phyloP scores from a whole-genome alignment of 2,329 filamentous ascomycete genomes.

The Trichophyton equinum region DNA sequence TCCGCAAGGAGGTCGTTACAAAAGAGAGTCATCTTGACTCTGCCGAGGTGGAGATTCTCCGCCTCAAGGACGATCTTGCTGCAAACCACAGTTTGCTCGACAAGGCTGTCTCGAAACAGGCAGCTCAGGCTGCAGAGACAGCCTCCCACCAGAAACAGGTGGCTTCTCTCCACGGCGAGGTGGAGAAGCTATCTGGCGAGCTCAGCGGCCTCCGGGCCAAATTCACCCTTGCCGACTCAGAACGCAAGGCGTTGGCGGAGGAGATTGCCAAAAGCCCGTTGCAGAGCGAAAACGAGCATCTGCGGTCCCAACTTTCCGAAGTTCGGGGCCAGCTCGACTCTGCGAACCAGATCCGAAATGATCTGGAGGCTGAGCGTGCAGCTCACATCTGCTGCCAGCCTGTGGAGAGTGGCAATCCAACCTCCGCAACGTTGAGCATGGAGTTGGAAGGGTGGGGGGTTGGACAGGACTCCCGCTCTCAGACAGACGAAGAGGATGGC shows the following conservation, averaged over 20 bases:
- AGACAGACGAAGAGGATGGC: conserved; percentile 2
- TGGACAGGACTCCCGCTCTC: neutral
- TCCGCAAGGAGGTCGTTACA: neutral
- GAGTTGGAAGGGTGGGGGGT: conserved; percentile 4
- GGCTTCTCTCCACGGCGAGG: conserved; percentile 6
- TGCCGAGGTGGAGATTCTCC: neutral
- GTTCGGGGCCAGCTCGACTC: neutral
- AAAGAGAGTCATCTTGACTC: conserved; percentile 2
- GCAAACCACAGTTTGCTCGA: neutral
- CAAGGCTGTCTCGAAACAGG: neutral
- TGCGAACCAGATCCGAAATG: conserved; percentile 5
- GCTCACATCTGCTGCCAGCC: neutral
- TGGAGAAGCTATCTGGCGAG: conserved; percentile 1
- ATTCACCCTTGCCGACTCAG: neutral
- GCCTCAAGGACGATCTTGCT: conserved; percentile 1
- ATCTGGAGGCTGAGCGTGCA: conserved; percentile 5
- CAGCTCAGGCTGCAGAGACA: neutral
- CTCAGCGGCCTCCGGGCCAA: conserved; percentile 5
- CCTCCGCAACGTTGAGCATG: neutral
- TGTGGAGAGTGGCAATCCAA: conserved; percentile 1
- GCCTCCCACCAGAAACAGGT: conserved; percentile 2
- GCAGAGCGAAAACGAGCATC: conserved; percentile 2
- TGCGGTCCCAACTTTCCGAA: conserved; percentile 2
- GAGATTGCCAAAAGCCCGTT: conserved; percentile 5
- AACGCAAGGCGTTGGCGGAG: conserved; percentile 1